A percentile compares a stretch with the other conserved stretches of the same genome.
Evolutionary conservation across 371 early-diverging fungal species (phyloP).

Genomic region (Mortierella sp.): DNA sequence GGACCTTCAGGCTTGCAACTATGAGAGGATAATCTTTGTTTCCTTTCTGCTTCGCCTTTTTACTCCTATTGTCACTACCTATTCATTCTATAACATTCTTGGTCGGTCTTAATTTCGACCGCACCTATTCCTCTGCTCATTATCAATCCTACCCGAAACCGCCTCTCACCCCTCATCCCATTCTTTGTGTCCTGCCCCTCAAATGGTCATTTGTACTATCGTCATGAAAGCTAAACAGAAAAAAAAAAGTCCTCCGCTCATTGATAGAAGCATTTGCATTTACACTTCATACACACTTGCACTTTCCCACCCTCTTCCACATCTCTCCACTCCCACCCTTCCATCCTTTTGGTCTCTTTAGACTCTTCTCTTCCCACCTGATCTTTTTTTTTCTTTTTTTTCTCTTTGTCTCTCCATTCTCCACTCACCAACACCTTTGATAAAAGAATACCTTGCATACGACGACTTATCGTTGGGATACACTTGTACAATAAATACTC

Average conservation of each 20-base stretch:
- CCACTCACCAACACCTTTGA: not conserved
- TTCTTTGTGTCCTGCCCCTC: no score
- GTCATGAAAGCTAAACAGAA: not conserved
- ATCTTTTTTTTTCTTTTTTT: conserved; percentile 17
- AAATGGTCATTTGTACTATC: not conserved
- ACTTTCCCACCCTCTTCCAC: not conserved
- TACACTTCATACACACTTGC: no score
- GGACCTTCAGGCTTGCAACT: not conserved
- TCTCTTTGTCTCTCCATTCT: not conserved
- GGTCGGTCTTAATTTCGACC: no score
- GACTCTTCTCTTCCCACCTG: not conserved
- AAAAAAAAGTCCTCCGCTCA: not conserved
- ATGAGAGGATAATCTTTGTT: not conserved
- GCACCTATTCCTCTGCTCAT: no score
- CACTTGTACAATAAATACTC: conserved; percentile 1
- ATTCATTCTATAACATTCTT: no score
- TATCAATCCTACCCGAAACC: no score
- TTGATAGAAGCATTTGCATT: no score
- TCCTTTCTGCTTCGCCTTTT: not conserved
- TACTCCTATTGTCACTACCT: not conserved
- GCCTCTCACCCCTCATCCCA: no score
- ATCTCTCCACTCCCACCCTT: not conserved
- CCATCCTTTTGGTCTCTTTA: conserved; percentile 3
- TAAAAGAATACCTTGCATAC: no score
- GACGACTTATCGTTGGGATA: not conserved